Evolutionary conservation across 768 basidiomycete genomes (phyloP).

Genomic region (Tricholoma saponaceum): DNA sequence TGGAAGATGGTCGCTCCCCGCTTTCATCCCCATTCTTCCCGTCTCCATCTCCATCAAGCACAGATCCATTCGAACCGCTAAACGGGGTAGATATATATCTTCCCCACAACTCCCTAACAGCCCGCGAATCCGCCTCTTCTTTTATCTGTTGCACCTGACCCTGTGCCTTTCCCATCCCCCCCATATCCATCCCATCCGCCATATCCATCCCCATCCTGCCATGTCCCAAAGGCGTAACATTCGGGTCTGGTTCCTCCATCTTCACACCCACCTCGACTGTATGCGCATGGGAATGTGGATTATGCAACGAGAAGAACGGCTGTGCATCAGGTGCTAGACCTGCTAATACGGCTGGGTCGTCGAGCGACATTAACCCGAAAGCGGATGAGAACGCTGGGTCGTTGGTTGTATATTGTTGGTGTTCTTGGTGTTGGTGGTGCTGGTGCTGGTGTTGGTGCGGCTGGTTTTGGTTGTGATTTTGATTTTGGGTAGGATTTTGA

Average conservation of each 20-base stretch:
- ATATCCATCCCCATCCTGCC: neutral
- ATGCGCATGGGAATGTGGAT: slow-evolving; percentile 1
- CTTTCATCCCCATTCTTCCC: slow-evolving; percentile 18
- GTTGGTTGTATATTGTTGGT: slow-evolving; percentile 8
- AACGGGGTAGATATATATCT: slow-evolving; percentile 5
- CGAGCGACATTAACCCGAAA: slow-evolving; percentile 74
- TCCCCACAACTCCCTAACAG: slow-evolving; percentile 19
- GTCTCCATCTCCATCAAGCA: slow-evolving; percentile 7
- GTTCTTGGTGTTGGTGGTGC: neutral
- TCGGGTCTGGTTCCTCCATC: slow-evolving; percentile 10
- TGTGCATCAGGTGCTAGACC: slow-evolving; percentile 53
- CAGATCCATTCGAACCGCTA: slow-evolving; percentile 4
- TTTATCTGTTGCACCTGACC: slow-evolving; percentile 38
- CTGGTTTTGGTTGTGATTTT: slow-evolving; percentile 5
- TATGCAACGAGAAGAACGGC: slow-evolving; percentile 70
- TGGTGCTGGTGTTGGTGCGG: neutral
- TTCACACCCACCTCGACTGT: neutral
- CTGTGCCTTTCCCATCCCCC: slow-evolving; percentile 1
- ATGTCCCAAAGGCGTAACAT: slow-evolving; percentile 33
- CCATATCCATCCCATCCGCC: slow-evolving; percentile 1
- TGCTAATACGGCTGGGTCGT: slow-evolving; percentile 66
- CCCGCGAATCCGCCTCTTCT: neutral
- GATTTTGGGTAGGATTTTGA: neutral
- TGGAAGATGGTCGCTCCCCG: slow-evolving; percentile 7
- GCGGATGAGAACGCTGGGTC: slow-evolving; percentile 51